phyloP scores from a whole-genome alignment of 2,329 filamentous ascomycete genomes.

The Macrophomina pseudophaseolina region DNA sequence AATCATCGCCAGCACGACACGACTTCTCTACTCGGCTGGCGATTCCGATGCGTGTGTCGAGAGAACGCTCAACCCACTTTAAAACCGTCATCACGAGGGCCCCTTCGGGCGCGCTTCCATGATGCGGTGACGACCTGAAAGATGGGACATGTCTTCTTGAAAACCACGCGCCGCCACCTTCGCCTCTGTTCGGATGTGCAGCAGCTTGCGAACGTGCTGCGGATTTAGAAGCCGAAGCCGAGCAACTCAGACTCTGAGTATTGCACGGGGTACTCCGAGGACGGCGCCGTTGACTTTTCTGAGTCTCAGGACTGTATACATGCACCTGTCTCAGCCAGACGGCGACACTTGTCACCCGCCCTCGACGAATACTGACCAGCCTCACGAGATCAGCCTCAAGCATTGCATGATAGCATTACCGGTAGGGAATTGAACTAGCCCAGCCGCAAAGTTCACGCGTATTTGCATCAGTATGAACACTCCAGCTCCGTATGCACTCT shows the following conservation, averaged over 20 bases:
- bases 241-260: neutral
- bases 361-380: too few relatives aligned
- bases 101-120: conserved; percentile 63
- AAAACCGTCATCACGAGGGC: conserved; percentile 85
- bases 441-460: too few relatives aligned
- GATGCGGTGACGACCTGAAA: conserved; percentile 72
- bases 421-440: too few relatives aligned
- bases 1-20: conserved; percentile 70
- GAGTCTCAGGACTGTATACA: neutral
- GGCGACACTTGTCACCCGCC: neutral
- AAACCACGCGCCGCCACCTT: neutral
- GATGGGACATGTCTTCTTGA: conserved; percentile 59
- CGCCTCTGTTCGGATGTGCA: neutral
- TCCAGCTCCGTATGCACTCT: too few relatives aligned
- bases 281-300: neutral
- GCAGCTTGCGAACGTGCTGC: neutral
- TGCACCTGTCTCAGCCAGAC: neutral
- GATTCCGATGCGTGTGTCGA: conserved; percentile 75
- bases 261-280: neutral
- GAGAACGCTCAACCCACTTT: conserved; percentile 68
- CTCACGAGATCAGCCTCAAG: too few relatives aligned
- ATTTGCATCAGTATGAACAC: too few relatives aligned
- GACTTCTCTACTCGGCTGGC: conserved; percentile 64
- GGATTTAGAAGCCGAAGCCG: neutral
- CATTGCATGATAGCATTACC: too few relatives aligned